Base-by-base conservation (phyloP, 257 asterid genomes). In the Solanum corneliomulleri region DNA sequence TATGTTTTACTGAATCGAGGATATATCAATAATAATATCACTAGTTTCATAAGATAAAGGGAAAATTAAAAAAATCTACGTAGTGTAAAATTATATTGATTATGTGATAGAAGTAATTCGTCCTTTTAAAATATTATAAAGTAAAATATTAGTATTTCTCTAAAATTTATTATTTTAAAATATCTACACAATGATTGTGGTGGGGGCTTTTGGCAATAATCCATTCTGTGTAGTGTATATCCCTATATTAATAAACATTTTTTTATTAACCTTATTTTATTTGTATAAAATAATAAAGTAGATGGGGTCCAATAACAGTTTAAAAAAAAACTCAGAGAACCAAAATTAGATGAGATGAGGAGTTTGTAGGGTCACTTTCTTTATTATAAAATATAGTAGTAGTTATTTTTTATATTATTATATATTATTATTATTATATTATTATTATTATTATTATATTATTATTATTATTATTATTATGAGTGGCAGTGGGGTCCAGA, bases 311-410 rank as follows among this genome's bases (percentile, higher is more conserved):
- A 85, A 4, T 71, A 84, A 66, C 39, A 66, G 76, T 86, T 23
- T 29, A 86, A 83, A 86, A 72, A 83, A 86, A 72, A 52, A 82
- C 49, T 44, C 13, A 71, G 77, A 88, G 88, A 58, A 90, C 89
- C 70, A 87, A 90, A 85, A 87, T 85, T 85, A 71, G 78, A 85
- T 68, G 68, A 85, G 42, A 25, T 15, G 49, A 69, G 49, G 31
- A 33, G 87, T 70, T 58, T 92, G 94, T 92, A 90, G 94, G 96
- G 93, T 87, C 92, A 82, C 52, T 88, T 89, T 89, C 89, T 71
- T 82, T 33, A 45, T 47, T 27, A 76, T 86, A 42, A 76, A 44
- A 29, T 69, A 29, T 29, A 68, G 23, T 27, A 69, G 41, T 29
- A 69, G 31, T 82, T n/a, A 74, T 86, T 20, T 85, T 49, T 29